Evolutionary conservation across 2,329 filamentous ascomycete species (phyloP).

Genomic region (Fusarium concolor): DNA sequence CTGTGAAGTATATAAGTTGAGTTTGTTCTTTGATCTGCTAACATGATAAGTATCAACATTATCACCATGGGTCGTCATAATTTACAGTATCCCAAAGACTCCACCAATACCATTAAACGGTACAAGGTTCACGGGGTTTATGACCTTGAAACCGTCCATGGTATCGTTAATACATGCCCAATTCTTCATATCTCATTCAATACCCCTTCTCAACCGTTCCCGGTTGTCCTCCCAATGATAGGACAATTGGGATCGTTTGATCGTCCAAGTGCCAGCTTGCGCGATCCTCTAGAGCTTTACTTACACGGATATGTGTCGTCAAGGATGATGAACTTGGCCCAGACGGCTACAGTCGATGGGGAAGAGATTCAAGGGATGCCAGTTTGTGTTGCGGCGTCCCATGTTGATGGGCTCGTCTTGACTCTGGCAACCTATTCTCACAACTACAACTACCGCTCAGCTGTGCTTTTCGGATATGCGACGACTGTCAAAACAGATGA

Average conservation of each 20-base stretch:
- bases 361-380: conserved; percentile 66
- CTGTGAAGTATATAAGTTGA: conserved; percentile 14
- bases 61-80: conserved; percentile 51
- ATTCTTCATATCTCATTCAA: conserved; percentile 86
- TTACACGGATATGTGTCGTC: conserved; percentile 87
- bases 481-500: conserved; percentile 71
- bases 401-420: conserved; percentile 83
- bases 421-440: conserved; percentile 83
- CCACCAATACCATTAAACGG: conserved; percentile 74
- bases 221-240: conserved; percentile 85
- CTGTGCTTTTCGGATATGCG: conserved; percentile 80
- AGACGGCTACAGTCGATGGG: not conserved
- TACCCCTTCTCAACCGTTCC: conserved; percentile 73
- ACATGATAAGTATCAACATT: not conserved
- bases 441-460: conserved; percentile 88
- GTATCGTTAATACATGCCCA: conserved; percentile 79
- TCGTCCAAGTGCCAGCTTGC: conserved; percentile 68
- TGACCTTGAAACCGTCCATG: conserved; percentile 77
- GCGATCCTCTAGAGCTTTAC: conserved; percentile 79
- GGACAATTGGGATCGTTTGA: conserved; percentile 82
- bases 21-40: not conserved
- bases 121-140: conserved; percentile 76
- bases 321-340: conserved; percentile 76
- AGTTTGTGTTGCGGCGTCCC: conserved; percentile 77
- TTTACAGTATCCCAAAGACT: conserved; percentile 73